Percentiles rank a stretch among this genome's conserved stretches.
Conservation (phyloP, 495 filamentous ascomycete genomes). For the Hypoxylon subgilvum region DNA sequence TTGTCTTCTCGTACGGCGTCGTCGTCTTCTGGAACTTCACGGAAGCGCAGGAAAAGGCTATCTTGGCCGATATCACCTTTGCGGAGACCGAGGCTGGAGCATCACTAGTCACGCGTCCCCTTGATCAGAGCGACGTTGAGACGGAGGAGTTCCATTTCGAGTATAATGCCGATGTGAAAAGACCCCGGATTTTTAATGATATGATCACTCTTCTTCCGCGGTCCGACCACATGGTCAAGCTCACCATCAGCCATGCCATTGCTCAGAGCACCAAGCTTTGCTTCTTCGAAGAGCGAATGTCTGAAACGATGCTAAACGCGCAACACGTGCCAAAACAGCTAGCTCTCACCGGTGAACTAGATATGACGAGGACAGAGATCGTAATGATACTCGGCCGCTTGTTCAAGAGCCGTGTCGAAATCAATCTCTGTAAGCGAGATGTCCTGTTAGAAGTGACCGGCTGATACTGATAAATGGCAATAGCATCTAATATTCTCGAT, state of each 20-base stretch:
- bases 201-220: conserved; percentile 93
- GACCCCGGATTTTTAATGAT: conserved; percentile 94
- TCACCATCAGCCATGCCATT: conserved; percentile 96
- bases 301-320: conserved; percentile 87
- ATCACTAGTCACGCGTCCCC: conserved; percentile 70
- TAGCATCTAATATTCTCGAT: conserved; percentile 95
- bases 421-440: conserved; percentile 84
- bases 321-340: conserved; percentile 88
- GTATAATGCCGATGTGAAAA: conserved; percentile 81
- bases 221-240: conserved; percentile 98
- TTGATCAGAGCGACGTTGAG: conserved; percentile 87
- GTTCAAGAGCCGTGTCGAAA: conserved; percentile 93
- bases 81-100: conserved; percentile 66
- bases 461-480: conserved; percentile 13
- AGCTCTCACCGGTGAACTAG: conserved; percentile 85
- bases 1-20: conserved; percentile 96
- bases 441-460: neutral
- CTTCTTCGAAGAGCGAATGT: conserved; percentile 97
- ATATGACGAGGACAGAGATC: conserved; percentile 91
- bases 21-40: conserved; percentile 99
- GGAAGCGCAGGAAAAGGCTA: conserved; percentile 92
- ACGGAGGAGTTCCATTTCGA: conserved; percentile 99
- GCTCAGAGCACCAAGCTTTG: conserved; percentile 96
- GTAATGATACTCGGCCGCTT: conserved; percentile 87
- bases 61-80: conserved; percentile 94